phyloP scores from a whole-genome alignment of 306 rosid species.

The Fragaria ananassa region DNA sequence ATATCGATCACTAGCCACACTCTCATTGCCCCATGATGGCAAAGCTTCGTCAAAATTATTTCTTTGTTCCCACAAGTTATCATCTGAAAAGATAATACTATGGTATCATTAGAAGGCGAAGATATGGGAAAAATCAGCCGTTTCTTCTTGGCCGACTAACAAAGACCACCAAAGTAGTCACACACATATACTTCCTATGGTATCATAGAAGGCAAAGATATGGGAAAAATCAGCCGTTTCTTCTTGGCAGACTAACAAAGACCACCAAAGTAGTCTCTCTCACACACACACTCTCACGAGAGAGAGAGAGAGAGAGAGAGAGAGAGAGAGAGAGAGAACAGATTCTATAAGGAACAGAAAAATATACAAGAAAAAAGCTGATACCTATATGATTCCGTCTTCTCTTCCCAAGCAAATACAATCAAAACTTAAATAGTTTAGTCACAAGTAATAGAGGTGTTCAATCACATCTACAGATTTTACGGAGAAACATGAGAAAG shows the following conservation, averaged over 20 bases:
- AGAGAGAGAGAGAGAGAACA: too few species aligned
- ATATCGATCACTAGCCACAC: constrained; percentile 8
- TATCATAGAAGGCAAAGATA: background rate
- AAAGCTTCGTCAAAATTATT: constrained; percentile 16
- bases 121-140: background rate
- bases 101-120: background rate
- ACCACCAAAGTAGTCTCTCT: background rate
- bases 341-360: background rate
- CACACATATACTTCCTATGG: background rate
- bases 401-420: constrained; percentile 28
- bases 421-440: background rate
- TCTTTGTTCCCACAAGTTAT: constrained; percentile 12
- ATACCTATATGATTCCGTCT: constrained; percentile 7
- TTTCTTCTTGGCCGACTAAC: background rate
- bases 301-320: background rate
- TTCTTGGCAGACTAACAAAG: background rate
- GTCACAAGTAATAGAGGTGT: background rate
- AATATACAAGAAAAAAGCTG: background rate
- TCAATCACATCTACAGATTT: background rate
- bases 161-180: background rate
- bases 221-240: background rate
- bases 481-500: background rate
- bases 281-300: background rate
- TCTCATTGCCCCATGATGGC: constrained; percentile 24
- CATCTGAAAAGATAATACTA: constrained; percentile 7